Evolutionary conservation across 1,284 basidiomycete species (phyloP), one percentile per base, ranked within the genome.

Genomic region (Naganishia sp.): DNA sequence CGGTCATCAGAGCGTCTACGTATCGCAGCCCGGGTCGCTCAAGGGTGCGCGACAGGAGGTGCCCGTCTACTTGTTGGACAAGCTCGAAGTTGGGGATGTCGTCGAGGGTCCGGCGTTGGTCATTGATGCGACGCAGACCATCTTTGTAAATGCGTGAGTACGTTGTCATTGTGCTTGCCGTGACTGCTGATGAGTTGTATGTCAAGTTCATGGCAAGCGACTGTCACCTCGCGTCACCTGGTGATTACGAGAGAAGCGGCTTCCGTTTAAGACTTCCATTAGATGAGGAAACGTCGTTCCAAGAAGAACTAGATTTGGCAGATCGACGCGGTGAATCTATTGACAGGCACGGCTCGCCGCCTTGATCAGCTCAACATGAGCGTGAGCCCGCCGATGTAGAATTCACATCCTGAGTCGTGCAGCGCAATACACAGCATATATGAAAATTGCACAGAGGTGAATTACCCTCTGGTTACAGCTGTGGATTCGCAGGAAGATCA

Each of bases 51-150:
- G 74, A 18, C 43, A 67, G 49, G 84, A 90, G 61, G 92, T 91
- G 0, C 91, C 92, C 0, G 88, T 97, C 23, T 92, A 85, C 76
- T 75, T 88, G 71, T 80, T 97, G 66, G 85, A 85, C 50, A 80
- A 83, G 13, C 76, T 97, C 61, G 79, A 81, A 0, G 79, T 86
- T 5, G 94, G 94, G 3, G 87, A 91, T 67, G 80, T 82, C 32
- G 82, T 97, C 39, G 75, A 67, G 3, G 77, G 60, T 67, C 92
- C 94, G 2, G 90, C 90, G 25, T 88, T 94, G 84, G 87, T 95
- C 68, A 90, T 96, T 71, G 93, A 96, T 77, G 83, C 91, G 72
- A 96, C 93, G 17, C 93, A 95, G 81, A 95, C 92, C 31, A 90
- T 95, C 68, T 86, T 94, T 43, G 76, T 94, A 23, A 69, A 67